phyloP scores from a whole-genome alignment of 1,139 yeast genomes.

The Pichia sp. region DNA sequence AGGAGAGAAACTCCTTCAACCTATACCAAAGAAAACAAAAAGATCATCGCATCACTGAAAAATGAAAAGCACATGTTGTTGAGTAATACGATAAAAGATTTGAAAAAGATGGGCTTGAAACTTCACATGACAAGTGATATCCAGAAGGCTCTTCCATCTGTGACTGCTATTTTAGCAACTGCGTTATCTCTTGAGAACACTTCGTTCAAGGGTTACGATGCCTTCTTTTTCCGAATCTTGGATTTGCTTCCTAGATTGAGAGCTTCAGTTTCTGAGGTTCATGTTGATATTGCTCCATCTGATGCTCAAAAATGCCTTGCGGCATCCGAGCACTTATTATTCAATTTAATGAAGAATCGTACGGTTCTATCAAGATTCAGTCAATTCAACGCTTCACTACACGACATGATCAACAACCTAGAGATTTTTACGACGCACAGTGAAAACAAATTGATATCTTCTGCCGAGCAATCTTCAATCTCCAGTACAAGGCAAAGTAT shows the following conservation, averaged over 20 bases:
- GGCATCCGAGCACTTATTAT: slow-evolving; percentile 67
- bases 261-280: slow-evolving; percentile 50
- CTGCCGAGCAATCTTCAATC: neutral
- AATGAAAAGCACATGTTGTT: slow-evolving; percentile 72
- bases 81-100: slow-evolving; percentile 68
- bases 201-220: slow-evolving; percentile 43
- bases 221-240: slow-evolving; percentile 57
- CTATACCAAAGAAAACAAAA: slow-evolving; percentile 68
- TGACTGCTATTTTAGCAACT: slow-evolving; percentile 54
- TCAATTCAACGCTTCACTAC: slow-evolving; percentile 3
- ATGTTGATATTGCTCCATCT: slow-evolving; percentile 67
- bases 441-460: slow-evolving; percentile 2
- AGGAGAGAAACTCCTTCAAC: slow-evolving; percentile 71
- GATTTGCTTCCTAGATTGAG: slow-evolving; percentile 80
- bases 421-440: slow-evolving; percentile 8
- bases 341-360: slow-evolving; percentile 44
- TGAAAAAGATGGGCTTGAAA: slow-evolving; percentile 70
- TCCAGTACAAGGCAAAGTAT: neutral
- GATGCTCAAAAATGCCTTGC: slow-evolving; percentile 77
- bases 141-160: slow-evolving; percentile 51
- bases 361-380: slow-evolving; percentile 32
- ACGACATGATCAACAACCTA: slow-evolving; percentile 4
- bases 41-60: slow-evolving; percentile 62
- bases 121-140: slow-evolving; percentile 60
- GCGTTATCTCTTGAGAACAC: slow-evolving; percentile 40